phyloP scores from a whole-genome alignment of 345 rosid species.

The Brassica napus region DNA sequence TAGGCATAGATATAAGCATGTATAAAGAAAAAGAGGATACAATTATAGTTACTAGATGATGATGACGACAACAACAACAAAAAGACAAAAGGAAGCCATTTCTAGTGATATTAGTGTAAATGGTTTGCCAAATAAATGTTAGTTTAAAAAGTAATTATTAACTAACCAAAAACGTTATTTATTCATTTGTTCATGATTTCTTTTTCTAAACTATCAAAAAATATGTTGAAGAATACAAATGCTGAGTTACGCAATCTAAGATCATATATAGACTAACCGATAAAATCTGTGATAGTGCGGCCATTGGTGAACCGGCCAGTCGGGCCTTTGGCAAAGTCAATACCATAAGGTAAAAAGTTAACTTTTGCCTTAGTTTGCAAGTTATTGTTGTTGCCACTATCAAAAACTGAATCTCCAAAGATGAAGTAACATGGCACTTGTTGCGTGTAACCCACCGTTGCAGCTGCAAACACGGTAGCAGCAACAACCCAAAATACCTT shows the following conservation, averaged over 20 bases:
- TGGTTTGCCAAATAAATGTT: not conserved
- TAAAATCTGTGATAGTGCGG: slow-evolving; percentile 45
- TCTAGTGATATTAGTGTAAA: slow-evolving; percentile 4
- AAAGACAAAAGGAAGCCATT: not conserved
- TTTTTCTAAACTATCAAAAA: not conserved
- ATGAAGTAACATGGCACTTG: slow-evolving; percentile 58
- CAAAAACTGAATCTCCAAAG: slow-evolving; percentile 60
- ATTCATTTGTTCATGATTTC: not conserved
- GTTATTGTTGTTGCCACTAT: slow-evolving; percentile 60
- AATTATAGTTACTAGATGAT: not conserved
- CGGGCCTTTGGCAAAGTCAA: slow-evolving; percentile 56
- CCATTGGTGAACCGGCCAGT: slow-evolving; percentile 67
- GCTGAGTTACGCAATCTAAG: not conserved
- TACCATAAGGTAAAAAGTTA: slow-evolving; percentile 57
- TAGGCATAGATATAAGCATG: not conserved
- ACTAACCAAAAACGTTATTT: not conserved
- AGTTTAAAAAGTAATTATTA: not conserved
- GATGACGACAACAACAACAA: not conserved
- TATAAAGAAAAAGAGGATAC: not conserved
- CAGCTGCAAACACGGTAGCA: slow-evolving; percentile 14
- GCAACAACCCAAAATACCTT: slow-evolving; percentile 5
- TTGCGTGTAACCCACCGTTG: slow-evolving; percentile 34
- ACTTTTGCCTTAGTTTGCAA: slow-evolving; percentile 47
- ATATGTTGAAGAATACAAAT: not conserved
- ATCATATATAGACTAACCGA: slow-evolving; percentile 42